These are phyloP conservation scores for Carallia pectinifolia DNA, from an alignment of 345 rosid species.

Conservation along the genomic window DNA sequence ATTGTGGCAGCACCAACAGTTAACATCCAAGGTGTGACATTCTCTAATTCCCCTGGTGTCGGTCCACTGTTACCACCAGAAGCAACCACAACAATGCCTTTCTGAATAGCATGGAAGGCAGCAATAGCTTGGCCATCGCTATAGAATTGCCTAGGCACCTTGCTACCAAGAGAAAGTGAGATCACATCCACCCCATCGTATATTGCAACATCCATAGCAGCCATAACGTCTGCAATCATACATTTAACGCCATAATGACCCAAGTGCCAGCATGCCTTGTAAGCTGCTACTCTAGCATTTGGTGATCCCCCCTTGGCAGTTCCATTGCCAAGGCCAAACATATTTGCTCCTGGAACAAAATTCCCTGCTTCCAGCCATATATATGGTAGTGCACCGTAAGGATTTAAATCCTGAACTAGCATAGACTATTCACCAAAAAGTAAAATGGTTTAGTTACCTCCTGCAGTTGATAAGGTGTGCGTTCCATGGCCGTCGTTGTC, in stretches of 20 bases:
- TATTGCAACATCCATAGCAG: not conserved
- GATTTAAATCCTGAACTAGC: too few relatives aligned
- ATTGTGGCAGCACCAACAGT: not conserved
- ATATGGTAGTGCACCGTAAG: too few relatives aligned
- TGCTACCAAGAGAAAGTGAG: not conserved
- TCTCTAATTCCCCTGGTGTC: not conserved
- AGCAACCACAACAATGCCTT: not conserved
- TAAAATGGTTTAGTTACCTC: slow-evolving; percentile 20
- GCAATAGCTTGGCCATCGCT: not conserved
- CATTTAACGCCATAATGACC: not conserved
- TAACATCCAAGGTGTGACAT: not conserved
- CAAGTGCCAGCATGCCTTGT: not conserved
- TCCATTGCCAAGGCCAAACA: not conserved
- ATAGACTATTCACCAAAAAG: too few relatives aligned
- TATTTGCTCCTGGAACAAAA: slow-evolving; percentile 3
- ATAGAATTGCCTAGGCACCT: not conserved
- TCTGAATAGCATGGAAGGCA: not conserved
- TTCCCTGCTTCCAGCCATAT: not conserved
- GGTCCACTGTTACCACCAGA: not conserved
- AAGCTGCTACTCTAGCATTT: too few relatives aligned
- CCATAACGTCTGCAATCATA: too few relatives aligned
- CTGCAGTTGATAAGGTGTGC: slow-evolving; percentile 35
- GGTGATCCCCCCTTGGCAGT: too few relatives aligned
- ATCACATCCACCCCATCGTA: not conserved
- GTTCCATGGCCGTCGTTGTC: slow-evolving; percentile 49